Evolutionary conservation across 768 basidiomycete genomes (phyloP).

Genomic region (Floccularia luteovirens): DNA sequence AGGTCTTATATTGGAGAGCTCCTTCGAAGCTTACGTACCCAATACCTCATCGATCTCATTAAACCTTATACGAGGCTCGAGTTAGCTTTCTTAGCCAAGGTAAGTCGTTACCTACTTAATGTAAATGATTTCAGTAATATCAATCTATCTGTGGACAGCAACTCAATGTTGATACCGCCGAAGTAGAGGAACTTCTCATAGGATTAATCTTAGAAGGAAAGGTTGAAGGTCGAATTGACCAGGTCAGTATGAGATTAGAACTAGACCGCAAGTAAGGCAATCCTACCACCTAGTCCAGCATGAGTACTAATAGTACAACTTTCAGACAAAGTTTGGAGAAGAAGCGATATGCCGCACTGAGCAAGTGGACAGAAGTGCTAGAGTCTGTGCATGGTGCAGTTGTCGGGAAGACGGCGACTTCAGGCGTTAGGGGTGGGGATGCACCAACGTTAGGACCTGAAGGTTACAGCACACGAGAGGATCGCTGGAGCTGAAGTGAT

Average conservation of each 20-base stretch:
- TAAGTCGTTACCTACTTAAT: conserved; percentile 17
- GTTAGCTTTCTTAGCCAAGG: conserved; percentile 88
- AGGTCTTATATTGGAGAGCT: conserved; percentile 95
- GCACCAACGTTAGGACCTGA: conserved; percentile 24
- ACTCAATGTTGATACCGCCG: conserved; percentile 86
- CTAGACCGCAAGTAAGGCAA: conserved; percentile 71
- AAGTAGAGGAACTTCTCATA: conserved; percentile 92
- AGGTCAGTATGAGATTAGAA: conserved; percentile 89
- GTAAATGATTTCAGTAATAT: not conserved
- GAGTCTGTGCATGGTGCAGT: conserved; percentile 72
- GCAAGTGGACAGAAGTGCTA: conserved; percentile 78
- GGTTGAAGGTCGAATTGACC: conserved; percentile 94
- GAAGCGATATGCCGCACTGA: conserved; percentile 74
- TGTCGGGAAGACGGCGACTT: conserved; percentile 57
- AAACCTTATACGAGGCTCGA: conserved; percentile 96
- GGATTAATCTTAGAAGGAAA: conserved; percentile 95
- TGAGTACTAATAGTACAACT: conserved; percentile 2
- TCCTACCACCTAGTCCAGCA: not conserved
- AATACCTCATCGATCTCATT: conserved; percentile 96
- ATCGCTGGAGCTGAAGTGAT: conserved; percentile 30
- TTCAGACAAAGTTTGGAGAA: conserved; percentile 80
- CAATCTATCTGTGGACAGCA: conserved; percentile 43
- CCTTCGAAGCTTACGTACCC: conserved; percentile 86
- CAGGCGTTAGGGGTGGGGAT: conserved; percentile 27
- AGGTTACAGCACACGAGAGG: conserved; percentile 23